Base-by-base conservation (phyloP, 2,329 filamentous ascomycete genomes). In the Aspergillus sp. region DNA sequence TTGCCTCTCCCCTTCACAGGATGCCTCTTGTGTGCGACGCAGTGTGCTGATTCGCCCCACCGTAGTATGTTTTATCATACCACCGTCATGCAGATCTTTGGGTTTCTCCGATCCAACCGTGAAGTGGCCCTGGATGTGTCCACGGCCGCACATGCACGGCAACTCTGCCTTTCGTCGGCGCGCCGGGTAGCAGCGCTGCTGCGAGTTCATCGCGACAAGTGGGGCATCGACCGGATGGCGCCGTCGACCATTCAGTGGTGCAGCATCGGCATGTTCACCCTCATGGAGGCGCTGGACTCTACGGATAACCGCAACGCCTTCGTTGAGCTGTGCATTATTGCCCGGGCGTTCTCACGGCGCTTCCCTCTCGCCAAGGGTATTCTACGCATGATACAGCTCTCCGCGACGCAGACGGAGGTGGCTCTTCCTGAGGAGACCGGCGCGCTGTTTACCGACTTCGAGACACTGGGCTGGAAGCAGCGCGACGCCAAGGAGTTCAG, bases 211-310 rank as follows among this genome's bases (percentile, higher is more conserved):
- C 71, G 68, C 19, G 44, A 62, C n/a, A 64, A 66, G 19, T 74
- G 72, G 71, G 70, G 72, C 17, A 63, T 67, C 13, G 70, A 73
- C 48, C 66, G 64, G 48, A 68, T 64, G 69, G 65, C 59, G 58
- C 69, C 47, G n/a, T 67, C 61, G 54, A 64, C 69, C 57, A 57
- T 68, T 11, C 70, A 73, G 13, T 73, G 69, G 58, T 54, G 69
- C 10, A 69, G 64, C 13, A 66, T 68, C 8, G 65, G 66, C 4
- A 58, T 70, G 15, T 73, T 68, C 25, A 64, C 68, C 10, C 57
- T 75, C 23, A 66, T 75, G 25, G 70, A 71, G 10, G 65, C 63
- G 2, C 60, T 74, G 1, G 60, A 69, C 27, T 59, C 61, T 3
- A 48, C 52, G 2, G 65, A 68, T 1, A 70, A 68, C 30, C 66